Percentiles rank a stretch among this genome's conserved stretches.
phyloP scores from a whole-genome alignment of 176 grass and related monocot genomes.

The Raddia distichophylla region DNA sequence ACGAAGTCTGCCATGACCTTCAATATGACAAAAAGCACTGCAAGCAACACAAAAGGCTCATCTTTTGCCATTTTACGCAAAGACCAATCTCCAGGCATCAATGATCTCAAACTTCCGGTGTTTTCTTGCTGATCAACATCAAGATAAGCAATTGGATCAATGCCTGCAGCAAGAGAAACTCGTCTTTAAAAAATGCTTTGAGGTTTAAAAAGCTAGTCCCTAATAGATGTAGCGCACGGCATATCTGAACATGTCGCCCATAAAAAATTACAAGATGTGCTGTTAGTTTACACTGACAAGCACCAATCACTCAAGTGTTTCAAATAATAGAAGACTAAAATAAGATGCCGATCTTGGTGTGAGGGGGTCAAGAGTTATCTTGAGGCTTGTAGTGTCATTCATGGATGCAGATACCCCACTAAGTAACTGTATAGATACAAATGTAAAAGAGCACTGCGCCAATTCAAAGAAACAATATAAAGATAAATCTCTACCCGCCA shows the following conservation, averaged over 20 bases:
- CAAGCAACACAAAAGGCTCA: constrained; percentile 52
- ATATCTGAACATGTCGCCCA: background rate
- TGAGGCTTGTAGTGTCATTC: background rate
- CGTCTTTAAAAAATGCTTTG: constrained; percentile 10
- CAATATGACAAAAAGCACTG: constrained; percentile 59
- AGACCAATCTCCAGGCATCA: constrained; percentile 25
- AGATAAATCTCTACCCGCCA: background rate
- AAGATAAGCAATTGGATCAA: constrained; percentile 60
- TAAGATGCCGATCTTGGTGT: constrained; percentile 2
- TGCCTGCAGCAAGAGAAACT: constrained; percentile 46
- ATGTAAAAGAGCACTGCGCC: background rate
- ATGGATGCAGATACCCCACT: background rate
- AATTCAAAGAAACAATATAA: background rate
- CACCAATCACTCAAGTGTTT: constrained; percentile 5
- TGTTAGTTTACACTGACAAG: constrained; percentile 12
- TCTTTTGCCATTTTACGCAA: constrained; percentile 41
- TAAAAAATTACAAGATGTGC: constrained; percentile 10
- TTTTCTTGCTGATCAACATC: constrained; percentile 52
- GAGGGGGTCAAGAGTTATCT: background rate
- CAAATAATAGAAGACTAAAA: background rate
- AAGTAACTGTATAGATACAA: background rate
- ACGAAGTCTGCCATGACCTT: constrained; percentile 30
- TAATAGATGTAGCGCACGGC: background rate
- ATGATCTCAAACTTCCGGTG: constrained; percentile 36
- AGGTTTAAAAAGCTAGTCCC: constrained; percentile 1